These are phyloP conservation scores for Taphrina flavorubra DNA, from an alignment of 1,139 yeast genomes.

Conservation along the genomic window DNA sequence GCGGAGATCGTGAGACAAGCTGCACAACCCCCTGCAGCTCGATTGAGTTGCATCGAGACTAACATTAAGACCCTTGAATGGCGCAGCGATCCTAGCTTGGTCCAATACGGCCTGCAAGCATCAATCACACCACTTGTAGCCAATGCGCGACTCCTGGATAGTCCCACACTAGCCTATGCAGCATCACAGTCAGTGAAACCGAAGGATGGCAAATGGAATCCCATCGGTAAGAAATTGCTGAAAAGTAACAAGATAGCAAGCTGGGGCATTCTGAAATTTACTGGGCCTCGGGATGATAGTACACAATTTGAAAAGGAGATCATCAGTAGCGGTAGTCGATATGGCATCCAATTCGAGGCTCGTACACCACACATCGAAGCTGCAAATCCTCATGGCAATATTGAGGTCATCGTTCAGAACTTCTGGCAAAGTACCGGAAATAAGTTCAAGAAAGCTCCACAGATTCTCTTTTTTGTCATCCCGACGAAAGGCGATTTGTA, in stretches of 20 bases:
- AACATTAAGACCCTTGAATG: conserved; percentile 41
- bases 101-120: conserved; percentile 41
- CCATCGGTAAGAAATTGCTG: conserved; percentile 42
- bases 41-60: conserved; percentile 33
- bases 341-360: conserved; percentile 20
- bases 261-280: conserved; percentile 44
- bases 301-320: conserved; percentile 23
- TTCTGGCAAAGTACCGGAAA: conserved; percentile 41
- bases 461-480: conserved; percentile 43
- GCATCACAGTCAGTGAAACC: conserved; percentile 32
- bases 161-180: conserved; percentile 42
- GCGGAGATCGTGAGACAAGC: conserved; percentile 42
- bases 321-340: conserved; percentile 1
- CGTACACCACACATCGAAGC: conserved; percentile 30
- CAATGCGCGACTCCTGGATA: conserved; percentile 42
- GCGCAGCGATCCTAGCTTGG: conserved; percentile 43
- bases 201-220: conserved; percentile 44
- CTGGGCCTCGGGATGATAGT: conserved; percentile 38
- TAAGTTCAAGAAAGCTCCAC: conserved; percentile 42
- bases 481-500: conserved; percentile 43
- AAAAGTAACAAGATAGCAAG: conserved; percentile 39
- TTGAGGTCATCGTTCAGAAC: conserved; percentile 36
- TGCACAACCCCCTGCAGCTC: conserved; percentile 27
- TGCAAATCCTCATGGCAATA: conserved; percentile 33
- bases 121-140: conserved; percentile 35